These are phyloP conservation scores for Eucalyptus cladocalyx DNA, from an alignment of 345 rosid genomes.

Conservation along the genomic window DNA sequence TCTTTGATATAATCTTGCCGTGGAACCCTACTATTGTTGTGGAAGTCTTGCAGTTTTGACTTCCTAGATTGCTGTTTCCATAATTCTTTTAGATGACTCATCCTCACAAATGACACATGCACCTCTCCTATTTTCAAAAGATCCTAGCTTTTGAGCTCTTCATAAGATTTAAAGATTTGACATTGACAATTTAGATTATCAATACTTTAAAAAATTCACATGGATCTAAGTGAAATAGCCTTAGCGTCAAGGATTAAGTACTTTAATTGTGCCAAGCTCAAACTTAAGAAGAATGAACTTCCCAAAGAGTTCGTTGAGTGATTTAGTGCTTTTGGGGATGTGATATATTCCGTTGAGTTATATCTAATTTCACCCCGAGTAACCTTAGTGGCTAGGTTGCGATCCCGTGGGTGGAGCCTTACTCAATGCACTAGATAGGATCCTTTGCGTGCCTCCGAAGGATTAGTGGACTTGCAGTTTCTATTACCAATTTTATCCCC, in stretches of 20 bases:
- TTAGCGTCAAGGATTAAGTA: not conserved
- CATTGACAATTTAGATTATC: not conserved
- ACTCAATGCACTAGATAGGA: not conserved
- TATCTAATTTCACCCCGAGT: not conserved
- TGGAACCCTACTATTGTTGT: not conserved
- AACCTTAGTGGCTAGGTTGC: not conserved
- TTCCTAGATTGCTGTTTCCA: not conserved
- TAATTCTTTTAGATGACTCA: not conserved
- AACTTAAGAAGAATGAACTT: not conserved
- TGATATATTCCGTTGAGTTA: not conserved
- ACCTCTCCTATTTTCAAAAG: not conserved
- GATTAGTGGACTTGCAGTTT: not conserved
- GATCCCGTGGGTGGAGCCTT: not conserved
- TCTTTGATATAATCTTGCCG: not conserved
- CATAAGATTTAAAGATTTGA: not conserved
- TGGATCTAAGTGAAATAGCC: not conserved
- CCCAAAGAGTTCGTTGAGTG: not conserved
- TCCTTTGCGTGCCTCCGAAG: not conserved
- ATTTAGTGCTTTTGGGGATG: not conserved
- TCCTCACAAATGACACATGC: not conserved
- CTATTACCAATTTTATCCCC: not conserved
- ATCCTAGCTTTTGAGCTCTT: not conserved
- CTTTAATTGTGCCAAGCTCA: not conserved
- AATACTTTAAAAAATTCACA: not conserved
- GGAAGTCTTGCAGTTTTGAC: not conserved